Evolutionary conservation across 192 early-diverging fungal species (phyloP).

Genomic region (Coemansia sp.): DNA sequence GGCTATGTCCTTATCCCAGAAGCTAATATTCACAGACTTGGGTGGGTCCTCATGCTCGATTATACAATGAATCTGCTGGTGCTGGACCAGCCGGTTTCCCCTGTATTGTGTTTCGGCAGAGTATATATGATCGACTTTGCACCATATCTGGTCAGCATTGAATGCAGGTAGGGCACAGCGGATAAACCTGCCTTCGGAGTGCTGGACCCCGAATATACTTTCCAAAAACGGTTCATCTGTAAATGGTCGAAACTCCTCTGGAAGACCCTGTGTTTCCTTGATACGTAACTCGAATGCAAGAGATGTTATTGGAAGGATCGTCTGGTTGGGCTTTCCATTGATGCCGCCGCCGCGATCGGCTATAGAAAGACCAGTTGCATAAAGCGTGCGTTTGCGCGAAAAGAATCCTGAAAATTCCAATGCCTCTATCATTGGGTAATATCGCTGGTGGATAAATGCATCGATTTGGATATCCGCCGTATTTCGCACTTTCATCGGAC

Average conservation of each 20-base stretch:
- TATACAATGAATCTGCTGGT: constrained; percentile 14
- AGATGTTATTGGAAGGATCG: constrained; percentile 31
- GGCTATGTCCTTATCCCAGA: constrained; percentile 31
- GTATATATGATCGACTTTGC: constrained; percentile 21
- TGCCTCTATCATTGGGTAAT: constrained; percentile 41
- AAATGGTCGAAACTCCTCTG: constrained; percentile 9
- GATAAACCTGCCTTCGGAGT: constrained; percentile 11
- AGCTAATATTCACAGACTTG: constrained; percentile 13
- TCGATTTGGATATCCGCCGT: constrained; percentile 22
- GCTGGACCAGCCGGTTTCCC: constrained; percentile 1
- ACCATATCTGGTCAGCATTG: constrained; percentile 48
- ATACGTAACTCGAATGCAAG: constrained; percentile 45
- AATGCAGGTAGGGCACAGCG: constrained; percentile 17
- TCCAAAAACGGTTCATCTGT: constrained; percentile 32
- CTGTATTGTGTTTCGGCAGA: neutral
- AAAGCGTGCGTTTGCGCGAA: constrained; percentile 16
- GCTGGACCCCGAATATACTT: constrained; percentile 35
- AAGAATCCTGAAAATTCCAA: constrained; percentile 48
- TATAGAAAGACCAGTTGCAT: constrained; percentile 17
- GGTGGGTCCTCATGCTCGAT: constrained; percentile 27
- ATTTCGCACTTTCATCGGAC: neutral
- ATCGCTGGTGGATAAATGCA: constrained; percentile 44
- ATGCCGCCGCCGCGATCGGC: constrained; percentile 27
- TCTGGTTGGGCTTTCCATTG: constrained; percentile 20
- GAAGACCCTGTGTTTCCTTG: constrained; percentile 16